Evolutionary conservation across 331 rosid species (phyloP).

Genomic region (Stylosanthes scabra): DNA sequence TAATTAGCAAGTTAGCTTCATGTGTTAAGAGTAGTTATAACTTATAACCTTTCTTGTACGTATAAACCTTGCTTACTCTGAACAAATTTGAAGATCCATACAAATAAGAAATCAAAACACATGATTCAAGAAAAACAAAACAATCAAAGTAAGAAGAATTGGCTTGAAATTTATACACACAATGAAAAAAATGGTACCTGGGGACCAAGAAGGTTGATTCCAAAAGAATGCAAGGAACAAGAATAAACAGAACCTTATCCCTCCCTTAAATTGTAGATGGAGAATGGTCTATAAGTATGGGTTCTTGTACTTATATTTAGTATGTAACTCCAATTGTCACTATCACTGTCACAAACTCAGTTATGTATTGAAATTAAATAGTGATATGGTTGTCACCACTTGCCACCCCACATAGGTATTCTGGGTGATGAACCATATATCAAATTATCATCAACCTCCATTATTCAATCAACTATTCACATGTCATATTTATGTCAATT

Average conservation of each 20-base stretch:
- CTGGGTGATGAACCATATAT: not conserved
- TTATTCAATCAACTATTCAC: not conserved
- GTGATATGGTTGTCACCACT: no score
- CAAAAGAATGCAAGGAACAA: not conserved
- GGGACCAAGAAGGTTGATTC: constrained; percentile 9
- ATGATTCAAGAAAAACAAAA: not conserved
- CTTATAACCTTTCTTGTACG: not conserved
- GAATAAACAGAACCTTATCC: not conserved
- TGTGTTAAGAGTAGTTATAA: not conserved
- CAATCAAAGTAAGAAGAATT: not conserved
- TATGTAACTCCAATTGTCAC: not conserved
- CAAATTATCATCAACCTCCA: not conserved
- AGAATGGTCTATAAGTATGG: not conserved
- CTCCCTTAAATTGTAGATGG: not conserved
- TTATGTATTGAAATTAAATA: not conserved
- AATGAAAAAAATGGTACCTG: not conserved
- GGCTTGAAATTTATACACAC: not conserved
- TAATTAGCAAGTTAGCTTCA: not conserved
- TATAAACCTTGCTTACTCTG: not conserved
- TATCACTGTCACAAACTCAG: not conserved
- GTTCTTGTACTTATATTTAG: not conserved
- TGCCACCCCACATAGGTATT: not conserved
- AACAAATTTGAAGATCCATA: constrained; percentile 3
- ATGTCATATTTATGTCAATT: no score
- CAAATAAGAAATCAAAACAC: not conserved